phyloP scores from a whole-genome alignment of 75 land plant genomes.

The Selaginella moellendorffii region DNA sequence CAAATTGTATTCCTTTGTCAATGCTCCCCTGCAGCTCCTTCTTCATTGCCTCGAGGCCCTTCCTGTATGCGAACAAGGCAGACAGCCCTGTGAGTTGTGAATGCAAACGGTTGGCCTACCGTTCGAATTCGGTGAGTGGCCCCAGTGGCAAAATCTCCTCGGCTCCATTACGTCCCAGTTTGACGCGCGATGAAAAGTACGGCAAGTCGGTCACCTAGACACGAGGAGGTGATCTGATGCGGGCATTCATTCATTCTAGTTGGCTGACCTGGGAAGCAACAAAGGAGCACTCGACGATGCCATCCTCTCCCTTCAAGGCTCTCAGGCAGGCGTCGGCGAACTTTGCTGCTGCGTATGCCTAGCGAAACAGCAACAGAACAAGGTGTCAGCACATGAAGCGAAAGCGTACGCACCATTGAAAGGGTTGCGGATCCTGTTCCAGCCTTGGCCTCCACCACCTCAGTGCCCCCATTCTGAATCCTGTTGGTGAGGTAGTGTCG shows the following conservation, averaged over 20 bases:
- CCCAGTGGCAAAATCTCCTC: constrained; percentile 75
- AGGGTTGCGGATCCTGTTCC: constrained; percentile 97
- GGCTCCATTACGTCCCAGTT: constrained; percentile 53
- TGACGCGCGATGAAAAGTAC: constrained; percentile 72
- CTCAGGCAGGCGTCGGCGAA: constrained; percentile 82
- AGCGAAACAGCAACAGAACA: neutral
- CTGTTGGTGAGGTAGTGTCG: constrained; percentile 64
- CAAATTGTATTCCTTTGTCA: neutral
- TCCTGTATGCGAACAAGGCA: neutral
- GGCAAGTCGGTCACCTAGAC: constrained; percentile 84
- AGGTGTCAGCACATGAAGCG: neutral
- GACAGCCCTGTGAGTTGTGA: neutral
- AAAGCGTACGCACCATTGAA: constrained; percentile 82
- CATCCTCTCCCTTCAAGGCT: constrained; percentile 77
- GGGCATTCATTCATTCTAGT: too few relatives aligned
- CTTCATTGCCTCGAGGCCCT: neutral
- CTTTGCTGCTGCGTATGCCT: constrained; percentile 95
- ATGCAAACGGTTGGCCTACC: constrained; percentile 21
- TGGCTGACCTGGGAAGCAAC: constrained; percentile 82
- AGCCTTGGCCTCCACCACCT: constrained; percentile 99
- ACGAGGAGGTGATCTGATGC: neutral
- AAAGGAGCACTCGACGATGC: constrained; percentile 72
- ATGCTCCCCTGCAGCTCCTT: neutral
- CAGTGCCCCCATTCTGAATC: constrained; percentile 99
- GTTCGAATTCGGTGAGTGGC: constrained; percentile 66